Base-by-base conservation (phyloP, 1,139 yeast genomes). In the Maudiozyma humilis region DNA sequence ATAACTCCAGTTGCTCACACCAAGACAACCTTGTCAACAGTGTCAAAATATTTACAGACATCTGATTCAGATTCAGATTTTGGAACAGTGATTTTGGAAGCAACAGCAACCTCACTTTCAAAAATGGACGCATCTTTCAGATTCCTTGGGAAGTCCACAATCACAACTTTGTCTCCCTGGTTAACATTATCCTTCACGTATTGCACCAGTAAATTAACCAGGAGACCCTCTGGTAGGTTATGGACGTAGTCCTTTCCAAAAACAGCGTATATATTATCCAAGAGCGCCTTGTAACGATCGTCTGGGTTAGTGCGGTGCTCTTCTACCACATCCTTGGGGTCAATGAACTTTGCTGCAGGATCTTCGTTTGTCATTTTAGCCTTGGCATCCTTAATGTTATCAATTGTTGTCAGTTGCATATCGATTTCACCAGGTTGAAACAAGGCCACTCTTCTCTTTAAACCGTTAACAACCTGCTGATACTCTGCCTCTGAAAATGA, bases 401-500 rank as follows among this genome's bases (percentile, higher is more conserved):
- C 66, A 6, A 32, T 16, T 1, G 35, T 23, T 2, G 39, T 23
- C 15, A 46, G 32, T 8, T 38, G 62, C 47, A 47, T 39, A 12
- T 46, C 40, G 19, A 50, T 8, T 14, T 61, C 60, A 16, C 53
- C 51, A 1, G 53, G 47, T 19, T 50, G 44, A 42, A 79, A 69
- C 42, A 76, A 54, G 45, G 73, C 68, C 42, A 67, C 63, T 48
- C 81, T 71, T 59, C 85, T 70, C 56, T 69, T 79, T 52, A 79
- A 69, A 3, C 81, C 79, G 6, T 72, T 67, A 50, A 69, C 55
- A 30, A 53, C 54, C 40, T 68, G 62, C 50, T 78, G 82, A 68
- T 78, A 81, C 54, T 84, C 93, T 45, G 72, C 72, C 52, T 79
- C 85, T 10, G 79, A 68, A 51, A 68, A 68, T 27, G 77, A 70